Conservation (phyloP, 2,329 filamentous ascomycete genomes). For the Orbilia brochopaga region DNA sequence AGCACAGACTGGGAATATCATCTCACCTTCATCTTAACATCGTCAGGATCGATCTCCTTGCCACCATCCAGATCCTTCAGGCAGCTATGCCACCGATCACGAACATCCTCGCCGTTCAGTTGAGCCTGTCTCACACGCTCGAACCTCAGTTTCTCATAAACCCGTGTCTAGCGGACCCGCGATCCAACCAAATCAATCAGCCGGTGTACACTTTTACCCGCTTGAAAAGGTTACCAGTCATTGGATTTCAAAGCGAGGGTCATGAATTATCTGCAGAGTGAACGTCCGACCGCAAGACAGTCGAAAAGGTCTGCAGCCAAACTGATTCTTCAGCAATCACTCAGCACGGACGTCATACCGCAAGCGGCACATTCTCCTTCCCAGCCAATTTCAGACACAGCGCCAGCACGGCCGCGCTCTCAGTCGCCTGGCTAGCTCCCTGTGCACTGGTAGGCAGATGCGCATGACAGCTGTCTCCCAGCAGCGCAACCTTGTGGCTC, state of each 20-base stretch:
- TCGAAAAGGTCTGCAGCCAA: slow-evolving; percentile 53
- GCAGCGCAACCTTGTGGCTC: slow-evolving; percentile 62
- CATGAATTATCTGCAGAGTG: not conserved
- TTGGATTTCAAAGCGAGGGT: not conserved
- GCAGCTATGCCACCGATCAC: slow-evolving; percentile 61
- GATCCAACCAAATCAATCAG: not conserved
- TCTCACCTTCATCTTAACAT: slow-evolving; percentile 59
- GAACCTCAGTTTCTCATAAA: slow-evolving; percentile 61
- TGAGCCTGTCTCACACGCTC: slow-evolving; percentile 59
- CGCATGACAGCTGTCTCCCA: slow-evolving; percentile 65
- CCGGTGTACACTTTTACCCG: not conserved
- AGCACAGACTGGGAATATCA: slow-evolving; percentile 7
- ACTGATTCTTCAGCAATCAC: not conserved
- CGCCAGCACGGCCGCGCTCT: slow-evolving; percentile 62
- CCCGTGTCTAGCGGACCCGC: slow-evolving; percentile 55
- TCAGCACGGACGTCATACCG: slow-evolving; percentile 43
- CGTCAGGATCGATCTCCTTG: slow-evolving; percentile 61
- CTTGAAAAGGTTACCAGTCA: not conserved
- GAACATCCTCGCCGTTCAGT: slow-evolving; percentile 60
- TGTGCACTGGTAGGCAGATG: slow-evolving; percentile 65
- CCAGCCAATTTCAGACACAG: slow-evolving; percentile 60
- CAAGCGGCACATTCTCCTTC: slow-evolving; percentile 59
- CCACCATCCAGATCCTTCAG: slow-evolving; percentile 59
- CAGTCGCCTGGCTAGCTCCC: slow-evolving; percentile 64
- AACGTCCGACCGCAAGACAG: not conserved